These are phyloP conservation scores for Apostasia shenzhenica DNA, from an alignment of 106 monocot species.

Conservation along the genomic window DNA sequence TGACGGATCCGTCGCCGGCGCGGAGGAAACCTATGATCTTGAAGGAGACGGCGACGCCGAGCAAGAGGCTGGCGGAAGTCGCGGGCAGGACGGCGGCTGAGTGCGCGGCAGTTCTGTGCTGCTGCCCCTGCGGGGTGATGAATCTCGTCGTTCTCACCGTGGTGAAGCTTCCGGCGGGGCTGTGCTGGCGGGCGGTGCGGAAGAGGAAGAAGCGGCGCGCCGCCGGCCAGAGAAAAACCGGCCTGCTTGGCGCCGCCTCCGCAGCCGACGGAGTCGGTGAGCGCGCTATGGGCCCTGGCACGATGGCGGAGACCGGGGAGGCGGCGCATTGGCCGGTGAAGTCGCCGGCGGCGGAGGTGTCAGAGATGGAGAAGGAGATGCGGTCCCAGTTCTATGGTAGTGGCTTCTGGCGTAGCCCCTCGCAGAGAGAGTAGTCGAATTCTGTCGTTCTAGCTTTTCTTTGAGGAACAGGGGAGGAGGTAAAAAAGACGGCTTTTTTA, in stretches of 20 bases:
- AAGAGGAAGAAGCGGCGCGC: slow-evolving; percentile 7
- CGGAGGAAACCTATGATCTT: background rate
- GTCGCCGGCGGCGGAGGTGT: slow-evolving; percentile 24
- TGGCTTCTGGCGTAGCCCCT: slow-evolving; percentile 75
- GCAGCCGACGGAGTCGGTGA: background rate
- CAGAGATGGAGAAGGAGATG: slow-evolving; percentile 61
- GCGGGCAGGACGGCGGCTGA: slow-evolving; percentile 36
- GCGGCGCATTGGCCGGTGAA: background rate
- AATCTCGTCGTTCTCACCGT: slow-evolving; percentile 19
- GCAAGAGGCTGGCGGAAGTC: slow-evolving; percentile 18
- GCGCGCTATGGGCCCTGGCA: background rate
- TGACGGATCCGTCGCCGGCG: background rate
- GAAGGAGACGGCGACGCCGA: slow-evolving; percentile 2
- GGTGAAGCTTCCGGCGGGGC: slow-evolving; percentile 29
- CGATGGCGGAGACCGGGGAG: background rate
- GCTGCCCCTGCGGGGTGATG: slow-evolving; percentile 34
- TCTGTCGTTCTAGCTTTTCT: background rate
- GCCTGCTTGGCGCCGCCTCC: background rate
- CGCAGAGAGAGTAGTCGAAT: slow-evolving; percentile 27
- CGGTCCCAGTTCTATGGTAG: slow-evolving; percentile 29
- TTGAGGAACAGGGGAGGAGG: background rate
- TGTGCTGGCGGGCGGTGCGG: slow-evolving; percentile 11
- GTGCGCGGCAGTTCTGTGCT: slow-evolving; percentile 37
- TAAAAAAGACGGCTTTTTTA: background rate
- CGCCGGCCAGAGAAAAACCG: background rate